phyloP scores from a whole-genome alignment of 768 basidiomycete genomes.

The Phlebiopsis gigantea region DNA sequence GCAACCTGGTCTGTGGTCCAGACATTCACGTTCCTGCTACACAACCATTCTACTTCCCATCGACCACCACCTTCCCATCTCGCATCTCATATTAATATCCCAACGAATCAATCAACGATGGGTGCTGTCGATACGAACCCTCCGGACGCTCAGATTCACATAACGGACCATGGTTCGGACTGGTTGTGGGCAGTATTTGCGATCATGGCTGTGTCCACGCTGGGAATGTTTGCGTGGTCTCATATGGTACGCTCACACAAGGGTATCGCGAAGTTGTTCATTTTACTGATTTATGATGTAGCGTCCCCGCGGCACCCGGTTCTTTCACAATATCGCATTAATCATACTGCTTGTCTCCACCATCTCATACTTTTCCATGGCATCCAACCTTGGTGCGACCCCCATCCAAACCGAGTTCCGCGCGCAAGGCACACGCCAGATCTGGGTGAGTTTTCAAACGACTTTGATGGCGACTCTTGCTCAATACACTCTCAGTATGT shows the following conservation, averaged over 20 bases:
- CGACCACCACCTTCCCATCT: background rate
- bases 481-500: constrained; percentile 31
- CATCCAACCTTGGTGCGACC: constrained; percentile 47
- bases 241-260: constrained; percentile 16
- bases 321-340: constrained; percentile 44
- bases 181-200: constrained; percentile 54
- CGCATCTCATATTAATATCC: background rate
- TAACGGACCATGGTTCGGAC: constrained; percentile 41
- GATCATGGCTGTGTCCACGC: constrained; percentile 39
- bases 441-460: constrained; percentile 32
- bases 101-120: background rate
- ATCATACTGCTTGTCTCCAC: constrained; percentile 40
- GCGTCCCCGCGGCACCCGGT: constrained; percentile 35
- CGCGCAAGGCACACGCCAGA: constrained; percentile 27
- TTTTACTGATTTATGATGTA: constrained; percentile 5
- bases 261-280: background rate
- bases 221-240: constrained; percentile 33
- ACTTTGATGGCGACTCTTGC: background rate
- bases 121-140: constrained; percentile 28
- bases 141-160: constrained; percentile 28
- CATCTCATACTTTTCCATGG: constrained; percentile 50
- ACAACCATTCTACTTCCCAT: too few species aligned
- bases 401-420: constrained; percentile 38
- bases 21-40: too few species aligned
- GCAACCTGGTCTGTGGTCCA: too few species aligned